These are phyloP conservation scores for Curvularia lunata DNA, from an alignment of 2,329 filamentous ascomycete genomes.

Conservation along the genomic window DNA sequence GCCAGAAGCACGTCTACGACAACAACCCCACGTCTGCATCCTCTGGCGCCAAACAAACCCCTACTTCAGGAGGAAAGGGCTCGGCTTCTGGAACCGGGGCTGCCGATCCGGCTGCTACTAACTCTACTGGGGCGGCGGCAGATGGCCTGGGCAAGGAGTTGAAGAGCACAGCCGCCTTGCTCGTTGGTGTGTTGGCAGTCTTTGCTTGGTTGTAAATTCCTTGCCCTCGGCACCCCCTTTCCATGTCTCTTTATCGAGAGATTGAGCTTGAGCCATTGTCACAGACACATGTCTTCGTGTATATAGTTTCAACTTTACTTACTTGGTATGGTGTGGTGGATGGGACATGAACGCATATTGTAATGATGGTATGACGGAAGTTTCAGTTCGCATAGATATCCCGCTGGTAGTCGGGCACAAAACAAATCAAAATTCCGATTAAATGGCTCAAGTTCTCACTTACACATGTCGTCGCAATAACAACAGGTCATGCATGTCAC, in stretches of 20 bases:
- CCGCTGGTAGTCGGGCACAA: background rate
- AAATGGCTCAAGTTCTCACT: background rate
- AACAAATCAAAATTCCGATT: background rate
- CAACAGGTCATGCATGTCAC: background rate
- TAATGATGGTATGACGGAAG: background rate
- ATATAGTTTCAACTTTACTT: conserved; percentile 2
- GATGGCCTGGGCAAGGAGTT: conserved; percentile 29
- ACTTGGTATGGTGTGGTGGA: background rate
- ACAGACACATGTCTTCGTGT: background rate
- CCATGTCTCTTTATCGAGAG: background rate
- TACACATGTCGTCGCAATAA: background rate
- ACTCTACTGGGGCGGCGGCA: conserved; percentile 26
- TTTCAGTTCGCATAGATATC: background rate
- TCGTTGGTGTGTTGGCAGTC: conserved; percentile 30
- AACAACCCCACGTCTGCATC: conserved; percentile 11
- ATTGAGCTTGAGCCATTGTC: background rate
- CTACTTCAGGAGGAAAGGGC: background rate
- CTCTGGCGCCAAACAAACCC: conserved; percentile 6
- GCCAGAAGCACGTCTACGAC: conserved; percentile 46
- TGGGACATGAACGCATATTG: background rate
- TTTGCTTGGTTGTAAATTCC: conserved; percentile 30
- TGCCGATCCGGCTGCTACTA: conserved; percentile 10
- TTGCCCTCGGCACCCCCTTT: too few species aligned
- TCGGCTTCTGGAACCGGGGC: conserved; percentile 9
- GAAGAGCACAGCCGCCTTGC: conserved; percentile 26